phyloP scores from a whole-genome alignment of 768 basidiomycete genomes.

The Cubamyces lactineus region DNA sequence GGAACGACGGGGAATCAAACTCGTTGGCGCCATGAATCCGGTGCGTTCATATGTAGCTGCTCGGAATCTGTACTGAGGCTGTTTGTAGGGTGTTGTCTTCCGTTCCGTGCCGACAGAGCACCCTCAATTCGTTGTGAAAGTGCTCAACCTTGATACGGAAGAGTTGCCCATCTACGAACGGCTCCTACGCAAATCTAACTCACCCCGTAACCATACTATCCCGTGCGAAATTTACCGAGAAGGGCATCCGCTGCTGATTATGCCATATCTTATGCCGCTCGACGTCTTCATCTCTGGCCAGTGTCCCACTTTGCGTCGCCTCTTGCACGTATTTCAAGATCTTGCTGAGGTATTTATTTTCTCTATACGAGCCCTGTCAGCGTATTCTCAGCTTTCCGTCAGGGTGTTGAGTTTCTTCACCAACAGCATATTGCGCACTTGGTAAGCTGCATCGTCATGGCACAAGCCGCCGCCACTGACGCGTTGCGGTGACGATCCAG shows the following conservation, averaged over 20 bases:
- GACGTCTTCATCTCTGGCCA: background rate
- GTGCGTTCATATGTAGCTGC: too few species aligned
- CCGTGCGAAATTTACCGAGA: background rate
- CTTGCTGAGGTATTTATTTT: background rate
- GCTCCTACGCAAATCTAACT: background rate
- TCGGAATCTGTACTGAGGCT: too few species aligned
- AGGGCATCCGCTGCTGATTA: background rate
- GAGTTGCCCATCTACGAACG: background rate
- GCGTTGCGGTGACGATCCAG: too few species aligned
- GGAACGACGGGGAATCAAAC: background rate
- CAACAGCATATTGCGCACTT: background rate
- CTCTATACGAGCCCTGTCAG: too few species aligned
- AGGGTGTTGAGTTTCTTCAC: conserved; percentile 6
- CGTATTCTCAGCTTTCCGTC: background rate
- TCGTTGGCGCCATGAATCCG: too few species aligned
- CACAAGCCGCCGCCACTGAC: too few species aligned
- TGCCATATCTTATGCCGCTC: background rate
- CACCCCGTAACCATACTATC: background rate
- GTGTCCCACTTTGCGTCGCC: background rate
- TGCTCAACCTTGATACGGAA: background rate
- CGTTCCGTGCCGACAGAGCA: background rate
- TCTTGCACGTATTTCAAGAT: background rate
- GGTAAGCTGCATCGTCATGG: background rate
- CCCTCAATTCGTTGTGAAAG: background rate
- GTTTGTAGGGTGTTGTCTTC: background rate